A percentile compares a stretch with the other conserved stretches of the same genome.
Evolutionary conservation across 306 rosid genomes (phyloP).

Genomic region (Neltuma alba): DNA sequence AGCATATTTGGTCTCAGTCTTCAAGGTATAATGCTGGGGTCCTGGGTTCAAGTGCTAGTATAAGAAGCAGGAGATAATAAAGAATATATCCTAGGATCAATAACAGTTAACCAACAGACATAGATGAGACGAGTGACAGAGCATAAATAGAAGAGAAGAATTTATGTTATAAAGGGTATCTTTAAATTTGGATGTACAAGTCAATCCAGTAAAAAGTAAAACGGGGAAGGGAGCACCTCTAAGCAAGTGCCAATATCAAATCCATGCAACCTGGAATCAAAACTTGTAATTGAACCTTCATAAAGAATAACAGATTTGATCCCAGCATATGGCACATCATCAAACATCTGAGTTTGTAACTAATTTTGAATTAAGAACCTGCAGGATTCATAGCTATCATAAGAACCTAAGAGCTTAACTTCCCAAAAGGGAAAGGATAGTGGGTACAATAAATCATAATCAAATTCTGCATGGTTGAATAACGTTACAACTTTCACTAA

Average conservation of each 20-base stretch:
- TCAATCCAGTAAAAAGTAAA: conserved; percentile 14
- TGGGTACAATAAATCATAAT: conserved; percentile 22
- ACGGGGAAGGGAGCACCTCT: conserved; percentile 64
- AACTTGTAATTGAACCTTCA: conserved; percentile 83
- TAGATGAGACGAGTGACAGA: conserved; percentile 2
- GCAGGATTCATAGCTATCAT: conserved; percentile 41
- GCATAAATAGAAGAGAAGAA: neutral
- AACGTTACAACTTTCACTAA: conserved; percentile 11
- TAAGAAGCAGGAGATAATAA: neutral
- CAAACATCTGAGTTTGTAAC: conserved; percentile 48
- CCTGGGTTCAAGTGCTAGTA: no score
- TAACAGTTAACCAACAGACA: conserved; percentile 2
- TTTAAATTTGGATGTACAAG: neutral
- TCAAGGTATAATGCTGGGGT: no score
- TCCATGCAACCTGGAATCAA: conserved; percentile 69
- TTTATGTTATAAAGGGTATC: neutral
- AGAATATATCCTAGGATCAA: conserved; percentile 4
- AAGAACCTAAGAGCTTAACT: conserved; percentile 34
- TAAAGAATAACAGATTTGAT: conserved; percentile 72
- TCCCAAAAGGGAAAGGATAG: neutral
- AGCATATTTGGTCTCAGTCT: no score
- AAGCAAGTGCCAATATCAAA: conserved; percentile 97
- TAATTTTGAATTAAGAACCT: conserved; percentile 82
- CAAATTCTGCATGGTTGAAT: conserved; percentile 5
- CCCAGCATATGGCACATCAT: conserved; percentile 31